These are phyloP conservation scores for Alisma plantagoaquatica DNA, from an alignment of 106 monocot genomes.

Conservation along the genomic window DNA sequence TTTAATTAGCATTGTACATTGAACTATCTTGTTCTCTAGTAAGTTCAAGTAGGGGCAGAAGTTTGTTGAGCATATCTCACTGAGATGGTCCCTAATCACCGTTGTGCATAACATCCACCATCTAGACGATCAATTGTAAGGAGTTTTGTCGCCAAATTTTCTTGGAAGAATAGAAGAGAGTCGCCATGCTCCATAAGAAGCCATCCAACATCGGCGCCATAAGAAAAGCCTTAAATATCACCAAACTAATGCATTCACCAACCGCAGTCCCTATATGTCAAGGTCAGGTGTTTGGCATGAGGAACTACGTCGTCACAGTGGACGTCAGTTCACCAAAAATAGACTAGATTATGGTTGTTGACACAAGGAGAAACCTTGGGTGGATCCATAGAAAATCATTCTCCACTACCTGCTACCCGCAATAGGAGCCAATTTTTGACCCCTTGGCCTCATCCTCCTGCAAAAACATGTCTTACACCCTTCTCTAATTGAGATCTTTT, in stretches of 20 bases:
- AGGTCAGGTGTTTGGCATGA: neutral
- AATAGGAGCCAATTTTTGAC: conserved; percentile 17
- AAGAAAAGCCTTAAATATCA: no score
- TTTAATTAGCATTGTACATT: no score
- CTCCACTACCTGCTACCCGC: conserved; percentile 5
- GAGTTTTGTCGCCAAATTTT: no score
- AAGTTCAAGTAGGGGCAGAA: no score
- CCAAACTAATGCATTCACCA: no score
- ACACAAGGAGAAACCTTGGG: conserved; percentile 16
- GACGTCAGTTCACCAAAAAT: conserved; percentile 11
- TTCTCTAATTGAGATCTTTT: conserved; percentile 22
- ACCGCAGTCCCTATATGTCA: neutral
- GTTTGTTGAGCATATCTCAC: no score
- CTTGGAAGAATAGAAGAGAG: no score
- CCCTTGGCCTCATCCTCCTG: conserved; percentile 13
- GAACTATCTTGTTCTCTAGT: no score
- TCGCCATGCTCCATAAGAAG: conserved; percentile 21
- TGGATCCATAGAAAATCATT: conserved; percentile 25
- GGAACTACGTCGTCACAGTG: conserved; percentile 21
- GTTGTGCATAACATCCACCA: no score
- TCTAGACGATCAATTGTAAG: no score
- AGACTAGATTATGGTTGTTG: conserved; percentile 8
- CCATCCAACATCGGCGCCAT: no score
- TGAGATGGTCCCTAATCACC: no score
- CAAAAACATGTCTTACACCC: conserved; percentile 15